Evolutionary conservation across 2,329 filamentous ascomycete genomes (phyloP).

Genomic region (Fusarium buharicum): DNA sequence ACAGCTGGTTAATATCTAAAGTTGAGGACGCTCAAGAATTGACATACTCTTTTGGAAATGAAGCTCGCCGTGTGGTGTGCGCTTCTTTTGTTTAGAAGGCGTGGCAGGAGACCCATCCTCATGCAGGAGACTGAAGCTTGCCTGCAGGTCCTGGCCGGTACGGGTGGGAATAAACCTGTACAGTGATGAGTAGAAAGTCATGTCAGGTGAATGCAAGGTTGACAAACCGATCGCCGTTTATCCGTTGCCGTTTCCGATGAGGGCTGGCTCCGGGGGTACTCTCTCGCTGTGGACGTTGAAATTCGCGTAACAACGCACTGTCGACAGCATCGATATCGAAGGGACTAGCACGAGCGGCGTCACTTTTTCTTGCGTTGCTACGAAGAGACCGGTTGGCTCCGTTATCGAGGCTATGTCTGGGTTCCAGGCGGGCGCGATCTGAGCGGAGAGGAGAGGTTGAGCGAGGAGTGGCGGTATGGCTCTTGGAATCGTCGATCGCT

Average conservation of each 20-base stretch:
- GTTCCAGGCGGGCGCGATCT: conserved; percentile 57
- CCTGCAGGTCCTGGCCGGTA: conserved; percentile 90
- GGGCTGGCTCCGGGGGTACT: conserved; percentile 65
- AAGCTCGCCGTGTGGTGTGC: conserved; percentile 86
- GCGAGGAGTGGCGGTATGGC: conserved; percentile 50
- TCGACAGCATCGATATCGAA: conserved; percentile 64
- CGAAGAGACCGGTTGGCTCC: conserved; percentile 49
- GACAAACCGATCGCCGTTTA: conserved; percentile 69
- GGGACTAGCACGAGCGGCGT: conserved; percentile 50
- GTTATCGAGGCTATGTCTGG: conserved; percentile 53
- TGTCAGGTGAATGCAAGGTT: neutral
- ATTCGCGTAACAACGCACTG: conserved; percentile 61
- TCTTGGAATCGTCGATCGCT: conserved; percentile 48
- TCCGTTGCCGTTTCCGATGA: conserved; percentile 67
- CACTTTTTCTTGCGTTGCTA: conserved; percentile 50
- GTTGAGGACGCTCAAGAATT: neutral
- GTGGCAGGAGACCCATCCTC: conserved; percentile 94
- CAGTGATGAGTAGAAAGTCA: conserved; percentile 37
- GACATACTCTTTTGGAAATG: conserved; percentile 90
- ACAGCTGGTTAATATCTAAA: conserved; percentile 21
- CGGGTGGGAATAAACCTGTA: conserved; percentile 93
- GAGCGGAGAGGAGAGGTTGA: conserved; percentile 58
- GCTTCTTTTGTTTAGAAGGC: conserved; percentile 84
- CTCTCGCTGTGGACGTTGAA: conserved; percentile 62
- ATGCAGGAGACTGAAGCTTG: conserved; percentile 90